Conservation (phyloP, 768 basidiomycete species). For the Tricholoma terreum region DNA sequence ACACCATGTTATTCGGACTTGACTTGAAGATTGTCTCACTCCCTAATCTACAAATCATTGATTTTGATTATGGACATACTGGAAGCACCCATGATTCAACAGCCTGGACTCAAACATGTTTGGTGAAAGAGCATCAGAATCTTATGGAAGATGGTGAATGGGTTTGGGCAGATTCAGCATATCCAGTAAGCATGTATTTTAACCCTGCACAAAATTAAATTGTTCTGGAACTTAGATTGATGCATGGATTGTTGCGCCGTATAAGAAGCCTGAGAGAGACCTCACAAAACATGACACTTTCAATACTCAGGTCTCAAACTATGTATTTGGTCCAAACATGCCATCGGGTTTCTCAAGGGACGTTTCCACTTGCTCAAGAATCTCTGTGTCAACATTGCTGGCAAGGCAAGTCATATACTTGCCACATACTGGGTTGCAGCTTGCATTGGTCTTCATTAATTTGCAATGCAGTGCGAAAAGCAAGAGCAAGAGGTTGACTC, state of each 20-base stretch:
- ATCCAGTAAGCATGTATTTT: conserved; percentile 26
- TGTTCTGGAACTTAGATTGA: not conserved
- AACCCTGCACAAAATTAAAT: not conserved
- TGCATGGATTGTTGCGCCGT: conserved; percentile 1
- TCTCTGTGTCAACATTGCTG: not conserved
- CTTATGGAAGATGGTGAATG: conserved; percentile 40
- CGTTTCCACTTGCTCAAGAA: conserved; percentile 3
- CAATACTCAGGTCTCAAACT: not conserved
- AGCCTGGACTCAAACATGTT: not conserved
- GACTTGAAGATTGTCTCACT: too few relatives aligned
- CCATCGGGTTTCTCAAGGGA: conserved; percentile 6
- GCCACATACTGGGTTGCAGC: conserved; percentile 3
- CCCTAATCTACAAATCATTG: too few relatives aligned
- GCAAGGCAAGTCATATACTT: not conserved
- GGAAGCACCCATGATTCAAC: too few relatives aligned
- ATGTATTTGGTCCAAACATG: conserved; percentile 4
- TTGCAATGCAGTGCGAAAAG: conserved; percentile 4
- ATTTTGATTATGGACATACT: too few relatives aligned
- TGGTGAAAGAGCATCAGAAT: conserved; percentile 14
- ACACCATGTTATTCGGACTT: not conserved
- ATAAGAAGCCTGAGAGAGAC: not conserved
- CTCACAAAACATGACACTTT: not conserved
- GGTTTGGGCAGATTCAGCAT: conserved; percentile 39
- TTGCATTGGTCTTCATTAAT: too few relatives aligned
- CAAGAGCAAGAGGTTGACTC: not conserved